phyloP scores from a whole-genome alignment of 441 rosid species.

The Syzygium malaccense region DNA sequence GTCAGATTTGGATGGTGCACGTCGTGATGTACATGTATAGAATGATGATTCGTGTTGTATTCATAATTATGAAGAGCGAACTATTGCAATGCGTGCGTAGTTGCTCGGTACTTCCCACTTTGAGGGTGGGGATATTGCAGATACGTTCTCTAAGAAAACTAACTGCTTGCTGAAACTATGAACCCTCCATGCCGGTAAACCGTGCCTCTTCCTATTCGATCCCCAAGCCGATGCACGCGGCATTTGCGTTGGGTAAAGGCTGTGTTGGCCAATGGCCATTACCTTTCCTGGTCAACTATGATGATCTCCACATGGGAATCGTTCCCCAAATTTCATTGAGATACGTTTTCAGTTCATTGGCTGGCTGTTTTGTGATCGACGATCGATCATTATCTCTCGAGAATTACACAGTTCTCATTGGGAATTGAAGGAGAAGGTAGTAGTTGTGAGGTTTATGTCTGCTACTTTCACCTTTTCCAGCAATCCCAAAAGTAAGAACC shows the following conservation, averaged over 20 bases:
- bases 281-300: background rate
- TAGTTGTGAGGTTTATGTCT: background rate
- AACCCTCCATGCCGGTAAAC: background rate
- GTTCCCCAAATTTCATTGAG: background rate
- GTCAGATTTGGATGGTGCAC: background rate
- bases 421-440: background rate
- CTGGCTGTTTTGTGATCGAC: fast-evolving
- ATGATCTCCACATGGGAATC: background rate
- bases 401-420: fast-evolving
- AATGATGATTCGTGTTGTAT: background rate
- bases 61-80: background rate
- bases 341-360: background rate
- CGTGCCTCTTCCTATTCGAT: background rate
- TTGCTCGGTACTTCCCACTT: background rate
- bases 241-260: background rate
- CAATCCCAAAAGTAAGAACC: background rate
- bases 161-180: background rate
- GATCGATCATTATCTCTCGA: background rate
- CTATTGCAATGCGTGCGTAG: background rate
- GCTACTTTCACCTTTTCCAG: background rate
- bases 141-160: background rate
- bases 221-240: background rate
- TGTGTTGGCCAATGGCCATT: background rate
- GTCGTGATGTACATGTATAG: background rate
- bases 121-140: background rate